Conservation (phyloP, 2,329 filamentous ascomycete genomes). For the Arthrobotrys megalospora region DNA sequence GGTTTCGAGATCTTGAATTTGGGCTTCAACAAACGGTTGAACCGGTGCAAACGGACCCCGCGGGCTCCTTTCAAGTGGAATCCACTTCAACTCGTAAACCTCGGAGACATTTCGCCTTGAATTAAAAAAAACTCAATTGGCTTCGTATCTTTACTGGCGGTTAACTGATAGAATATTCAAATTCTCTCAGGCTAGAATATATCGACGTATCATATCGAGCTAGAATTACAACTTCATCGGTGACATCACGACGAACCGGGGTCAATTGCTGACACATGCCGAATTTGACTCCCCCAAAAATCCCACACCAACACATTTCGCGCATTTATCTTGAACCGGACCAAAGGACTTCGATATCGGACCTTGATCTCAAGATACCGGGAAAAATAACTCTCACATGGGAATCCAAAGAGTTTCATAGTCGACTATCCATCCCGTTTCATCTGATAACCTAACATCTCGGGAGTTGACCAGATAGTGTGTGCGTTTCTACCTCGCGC, state of each 20-base stretch:
- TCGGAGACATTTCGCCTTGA: constrained; percentile 19
- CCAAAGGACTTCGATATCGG: background rate
- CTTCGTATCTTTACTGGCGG: constrained; percentile 2
- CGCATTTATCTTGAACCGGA: background rate
- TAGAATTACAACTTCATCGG: constrained; percentile 25
- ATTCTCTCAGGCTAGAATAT: constrained; percentile 19
- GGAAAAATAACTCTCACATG: constrained; percentile 21
- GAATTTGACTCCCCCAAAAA: constrained; percentile 21
- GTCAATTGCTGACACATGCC: constrained; percentile 24
- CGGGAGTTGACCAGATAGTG: background rate
- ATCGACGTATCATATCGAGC: constrained; percentile 4
- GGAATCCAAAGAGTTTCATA: background rate
- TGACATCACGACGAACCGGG: constrained; percentile 19
- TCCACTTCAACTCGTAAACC: constrained; percentile 16
- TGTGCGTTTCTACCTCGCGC: constrained; percentile 33
- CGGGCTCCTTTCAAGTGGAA: constrained; percentile 10
- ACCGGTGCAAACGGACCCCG: constrained; percentile 16
- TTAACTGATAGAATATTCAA: constrained; percentile 24
- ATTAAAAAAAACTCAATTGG: background rate
- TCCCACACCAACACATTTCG: constrained; percentile 27
- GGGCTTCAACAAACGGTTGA: constrained; percentile 15
- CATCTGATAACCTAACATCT: constrained; percentile 22
- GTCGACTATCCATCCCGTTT: background rate
- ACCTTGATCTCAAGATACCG: background rate
- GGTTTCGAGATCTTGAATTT: constrained; percentile 28